phyloP scores from a whole-genome alignment of 2,329 filamentous ascomycete species.

The Beauveria caledonica region DNA sequence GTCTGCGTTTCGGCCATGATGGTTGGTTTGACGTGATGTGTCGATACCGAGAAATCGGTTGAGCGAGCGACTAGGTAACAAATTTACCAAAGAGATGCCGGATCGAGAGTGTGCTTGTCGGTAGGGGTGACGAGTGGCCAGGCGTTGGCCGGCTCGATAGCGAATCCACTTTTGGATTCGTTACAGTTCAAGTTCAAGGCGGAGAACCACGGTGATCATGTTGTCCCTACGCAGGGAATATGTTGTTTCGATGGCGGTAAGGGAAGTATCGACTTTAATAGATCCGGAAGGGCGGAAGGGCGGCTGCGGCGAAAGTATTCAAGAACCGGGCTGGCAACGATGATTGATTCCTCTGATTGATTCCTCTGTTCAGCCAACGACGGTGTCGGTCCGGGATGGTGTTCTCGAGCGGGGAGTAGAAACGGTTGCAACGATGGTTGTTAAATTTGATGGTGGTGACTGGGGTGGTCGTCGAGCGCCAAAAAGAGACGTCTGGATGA shows the following conservation, averaged over 20 bases:
- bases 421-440: neutral
- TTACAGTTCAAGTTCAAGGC: constrained; percentile 4
- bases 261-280: neutral
- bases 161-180: constrained; percentile 6
- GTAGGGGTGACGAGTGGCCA: constrained; percentile 5
- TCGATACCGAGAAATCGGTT: constrained; percentile 1
- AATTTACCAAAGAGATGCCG: constrained; percentile 12
- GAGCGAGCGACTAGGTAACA: constrained; percentile 18
- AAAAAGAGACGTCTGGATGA: neutral
- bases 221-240: constrained; percentile 2
- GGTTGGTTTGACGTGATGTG: constrained; percentile 6
- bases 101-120: constrained; percentile 1
- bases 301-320: neutral
- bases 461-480: neutral
- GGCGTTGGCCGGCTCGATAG: constrained; percentile 11
- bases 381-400: neutral
- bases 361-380: neutral
- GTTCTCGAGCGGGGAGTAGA: neutral
- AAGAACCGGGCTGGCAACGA: neutral
- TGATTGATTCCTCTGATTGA: neutral
- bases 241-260: neutral
- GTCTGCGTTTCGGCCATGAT: constrained; percentile 26
- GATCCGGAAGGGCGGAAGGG: neutral
- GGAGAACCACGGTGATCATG: constrained; percentile 5
- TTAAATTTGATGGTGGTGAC: neutral